Percentiles rank a stretch among this genome's conserved stretches.
Conservation (phyloP, 805 yeast genomes). For the Kodamaea nitidulidarum region DNA sequence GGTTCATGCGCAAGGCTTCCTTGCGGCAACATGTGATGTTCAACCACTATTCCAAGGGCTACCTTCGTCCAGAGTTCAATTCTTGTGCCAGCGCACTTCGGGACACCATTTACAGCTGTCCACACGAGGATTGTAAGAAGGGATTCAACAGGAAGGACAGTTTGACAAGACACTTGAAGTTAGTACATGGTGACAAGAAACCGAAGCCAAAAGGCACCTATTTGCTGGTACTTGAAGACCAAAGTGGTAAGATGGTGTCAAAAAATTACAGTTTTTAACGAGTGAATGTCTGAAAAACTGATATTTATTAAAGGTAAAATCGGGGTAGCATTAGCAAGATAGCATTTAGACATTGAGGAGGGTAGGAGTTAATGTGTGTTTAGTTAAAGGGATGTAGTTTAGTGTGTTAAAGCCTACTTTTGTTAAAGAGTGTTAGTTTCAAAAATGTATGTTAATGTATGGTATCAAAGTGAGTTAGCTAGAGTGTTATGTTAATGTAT, state of each 20-base stretch:
- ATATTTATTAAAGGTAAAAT: no score
- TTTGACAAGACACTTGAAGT: slow-evolving; percentile 13
- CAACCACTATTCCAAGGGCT: slow-evolving; percentile 22
- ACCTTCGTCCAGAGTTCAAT: slow-evolving; percentile 8
- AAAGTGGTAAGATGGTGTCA: background rate
- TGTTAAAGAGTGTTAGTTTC: no score
- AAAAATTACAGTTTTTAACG: no score
- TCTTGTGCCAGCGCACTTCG: slow-evolving; percentile 6
- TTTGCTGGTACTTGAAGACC: background rate
- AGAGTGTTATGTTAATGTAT: no score
- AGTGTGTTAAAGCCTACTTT: no score
- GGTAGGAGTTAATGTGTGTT: no score
- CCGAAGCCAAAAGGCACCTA: background rate
- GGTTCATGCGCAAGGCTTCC: slow-evolving; percentile 29
- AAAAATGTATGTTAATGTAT: no score
- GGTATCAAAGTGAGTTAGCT: no score
- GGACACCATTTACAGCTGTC: slow-evolving; percentile 11
- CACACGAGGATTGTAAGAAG: slow-evolving; percentile 12
- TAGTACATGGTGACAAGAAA: slow-evolving; percentile 12
- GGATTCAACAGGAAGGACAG: slow-evolving; percentile 15
- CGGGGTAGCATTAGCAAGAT: no score
- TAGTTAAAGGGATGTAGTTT: no score
- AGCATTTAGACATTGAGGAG: no score
- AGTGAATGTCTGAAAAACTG: no score
- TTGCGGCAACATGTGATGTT: slow-evolving; percentile 27